Conservation (phyloP, 2,329 filamentous ascomycete species). For the Ophiostoma pallidulum region DNA sequence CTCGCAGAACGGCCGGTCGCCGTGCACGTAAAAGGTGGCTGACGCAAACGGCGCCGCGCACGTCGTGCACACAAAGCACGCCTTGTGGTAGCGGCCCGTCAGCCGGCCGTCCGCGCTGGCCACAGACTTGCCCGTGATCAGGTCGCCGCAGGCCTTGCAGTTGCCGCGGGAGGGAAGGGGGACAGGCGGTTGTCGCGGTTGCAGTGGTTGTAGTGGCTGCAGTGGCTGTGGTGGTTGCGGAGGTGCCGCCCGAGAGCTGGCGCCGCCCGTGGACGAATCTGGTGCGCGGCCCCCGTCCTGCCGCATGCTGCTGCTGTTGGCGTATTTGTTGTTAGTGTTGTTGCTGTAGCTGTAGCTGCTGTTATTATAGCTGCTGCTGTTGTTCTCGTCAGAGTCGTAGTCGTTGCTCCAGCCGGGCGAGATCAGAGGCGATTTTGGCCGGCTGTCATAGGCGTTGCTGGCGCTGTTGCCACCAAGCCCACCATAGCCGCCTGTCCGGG, state of each 20-base stretch:
- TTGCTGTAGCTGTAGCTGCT: neutral
- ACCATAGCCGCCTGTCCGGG: neutral
- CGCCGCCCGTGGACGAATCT: neutral
- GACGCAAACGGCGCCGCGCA: slow-evolving; percentile 76
- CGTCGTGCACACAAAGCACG: slow-evolving; percentile 84
- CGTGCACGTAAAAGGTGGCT: slow-evolving; percentile 82
- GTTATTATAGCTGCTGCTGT: neutral
- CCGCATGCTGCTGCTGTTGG: neutral
- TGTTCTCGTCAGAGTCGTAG: slow-evolving; percentile 1
- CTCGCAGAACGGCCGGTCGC: slow-evolving; percentile 82
- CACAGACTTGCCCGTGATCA: slow-evolving; percentile 83
- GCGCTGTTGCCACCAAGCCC: neutral
- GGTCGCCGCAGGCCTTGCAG: slow-evolving; percentile 71
- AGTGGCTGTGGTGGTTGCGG: too few species aligned
- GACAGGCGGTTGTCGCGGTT: too few species aligned
- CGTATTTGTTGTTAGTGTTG: neutral
- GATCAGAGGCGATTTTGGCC: slow-evolving; percentile 15
- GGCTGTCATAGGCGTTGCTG: neutral
- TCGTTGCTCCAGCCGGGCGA: slow-evolving; percentile 14
- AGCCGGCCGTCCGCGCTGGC: slow-evolving; percentile 88
- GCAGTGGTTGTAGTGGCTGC: too few species aligned
- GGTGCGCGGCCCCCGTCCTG: slow-evolving; percentile 1
- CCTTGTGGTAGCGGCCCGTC: slow-evolving; percentile 88
- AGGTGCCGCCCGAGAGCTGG: slow-evolving; percentile 29
- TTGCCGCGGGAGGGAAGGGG: slow-evolving; percentile 52